These are phyloP conservation scores for Trichoderma sp. DNA, from an alignment of 2,329 filamentous ascomycete genomes.

Conservation along the genomic window DNA sequence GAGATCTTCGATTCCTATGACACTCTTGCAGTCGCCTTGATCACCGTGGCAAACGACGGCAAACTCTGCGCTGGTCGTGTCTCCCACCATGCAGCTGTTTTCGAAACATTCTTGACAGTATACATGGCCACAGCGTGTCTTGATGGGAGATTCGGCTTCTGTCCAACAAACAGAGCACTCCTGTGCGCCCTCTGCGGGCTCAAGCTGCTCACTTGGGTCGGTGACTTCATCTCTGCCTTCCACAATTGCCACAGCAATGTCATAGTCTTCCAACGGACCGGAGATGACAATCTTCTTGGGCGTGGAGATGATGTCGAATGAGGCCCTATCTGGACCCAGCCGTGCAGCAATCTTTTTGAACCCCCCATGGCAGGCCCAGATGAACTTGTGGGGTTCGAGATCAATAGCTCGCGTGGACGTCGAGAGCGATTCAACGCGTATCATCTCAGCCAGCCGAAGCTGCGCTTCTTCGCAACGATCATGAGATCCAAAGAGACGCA, in stretches of 20 bases:
- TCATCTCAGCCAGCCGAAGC: neutral
- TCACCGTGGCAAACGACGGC: neutral
- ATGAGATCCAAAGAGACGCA: neutral
- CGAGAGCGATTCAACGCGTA: neutral
- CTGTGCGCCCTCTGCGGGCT: conserved; percentile 36
- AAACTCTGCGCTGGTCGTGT: neutral
- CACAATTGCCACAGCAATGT: conserved; percentile 4
- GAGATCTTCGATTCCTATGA: neutral
- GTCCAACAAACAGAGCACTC: conserved; percentile 37
- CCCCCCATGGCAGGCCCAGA: conserved; percentile 34
- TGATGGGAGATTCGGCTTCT: conserved; percentile 34
- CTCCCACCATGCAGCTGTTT: conserved; percentile 12
- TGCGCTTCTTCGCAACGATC: neutral
- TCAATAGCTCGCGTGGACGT: conserved; percentile 24
- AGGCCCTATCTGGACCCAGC: conserved; percentile 30
- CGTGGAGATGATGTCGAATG: conserved; percentile 33
- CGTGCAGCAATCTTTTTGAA: conserved; percentile 27
- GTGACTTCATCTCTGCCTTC: neutral
- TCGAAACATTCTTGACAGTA: conserved; percentile 44
- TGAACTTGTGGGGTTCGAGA: conserved; percentile 27
- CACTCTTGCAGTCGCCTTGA: neutral
- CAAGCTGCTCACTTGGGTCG: neutral
- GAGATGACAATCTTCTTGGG: conserved; percentile 31
- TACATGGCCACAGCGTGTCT: conserved; percentile 37
- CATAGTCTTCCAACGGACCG: conserved; percentile 23